A percentile compares a stretch with the other conserved stretches of the same genome.
Evolutionary conservation across 306 rosid genomes (phyloP).

Genomic region (cucumber (Cucumis sativus)): Cucumber_9930_V3 NC_026657.2:7812501-7813000

Average conservation of each 20-base stretch:
- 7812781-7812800: neutral
- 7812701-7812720: neutral
- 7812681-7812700: neutral
- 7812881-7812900: neutral
- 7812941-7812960: neutral
- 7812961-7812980: neutral
- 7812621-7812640: neutral
- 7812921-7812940: neutral
- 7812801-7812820: neutral
- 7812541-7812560: conserved; percentile 27
- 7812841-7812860: neutral
- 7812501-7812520: conserved; percentile 30
- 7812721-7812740: neutral
- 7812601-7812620: neutral
- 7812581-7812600: neutral
- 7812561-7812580: conserved; percentile 1
- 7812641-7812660: neutral
- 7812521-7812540: conserved; percentile 26
- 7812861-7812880: neutral
- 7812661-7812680: neutral
- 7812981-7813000: neutral
- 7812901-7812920: neutral
- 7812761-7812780: neutral
- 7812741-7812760: neutral
- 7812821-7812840: neutral